Evolutionary conservation across 2,329 filamentous ascomycete species (phyloP).

Genomic region (Cadophora luteo-olivacea): DNA sequence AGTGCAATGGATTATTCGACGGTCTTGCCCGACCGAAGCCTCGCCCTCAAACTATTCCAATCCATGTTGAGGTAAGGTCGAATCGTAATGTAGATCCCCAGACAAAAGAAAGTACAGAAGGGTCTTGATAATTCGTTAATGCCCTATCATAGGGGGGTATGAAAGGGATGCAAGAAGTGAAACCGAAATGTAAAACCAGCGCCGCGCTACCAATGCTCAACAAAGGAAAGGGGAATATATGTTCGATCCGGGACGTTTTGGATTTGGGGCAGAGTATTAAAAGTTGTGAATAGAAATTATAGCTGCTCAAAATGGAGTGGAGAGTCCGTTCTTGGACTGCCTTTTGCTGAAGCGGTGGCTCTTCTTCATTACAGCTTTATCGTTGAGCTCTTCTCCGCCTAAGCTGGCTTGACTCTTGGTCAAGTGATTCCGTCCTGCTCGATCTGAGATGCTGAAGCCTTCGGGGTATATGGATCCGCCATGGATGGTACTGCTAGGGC

Average conservation of each 20-base stretch:
- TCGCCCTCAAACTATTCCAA: constrained; percentile 9
- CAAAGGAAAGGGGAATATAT: constrained; percentile 36
- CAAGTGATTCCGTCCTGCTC: constrained; percentile 61
- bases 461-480: constrained; percentile 61
- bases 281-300: not conserved
- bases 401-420: constrained; percentile 64
- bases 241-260: not conserved
- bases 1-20: constrained; percentile 10
- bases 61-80: constrained; percentile 12
- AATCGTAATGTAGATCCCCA: not conserved
- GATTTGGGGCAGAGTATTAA: constrained; percentile 18
- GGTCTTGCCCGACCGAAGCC: not conserved
- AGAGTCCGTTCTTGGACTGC: constrained; percentile 92
- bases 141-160: constrained; percentile 17
- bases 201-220: constrained; percentile 48
- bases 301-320: constrained; percentile 74
- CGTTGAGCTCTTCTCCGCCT: constrained; percentile 49
- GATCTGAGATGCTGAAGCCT: constrained; percentile 57
- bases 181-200: constrained; percentile 36
- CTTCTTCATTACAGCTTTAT: constrained; percentile 52
- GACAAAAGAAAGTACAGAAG: constrained; percentile 24
- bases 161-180: constrained; percentile 40
- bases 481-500: constrained; percentile 73
- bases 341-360: constrained; percentile 84
- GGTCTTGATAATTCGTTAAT: constrained; percentile 34